A percentile compares a stretch with the other conserved stretches of the same genome.
phyloP scores from a whole-genome alignment of 2,329 filamentous ascomycete genomes.

The Diaporthe capsici region DNA sequence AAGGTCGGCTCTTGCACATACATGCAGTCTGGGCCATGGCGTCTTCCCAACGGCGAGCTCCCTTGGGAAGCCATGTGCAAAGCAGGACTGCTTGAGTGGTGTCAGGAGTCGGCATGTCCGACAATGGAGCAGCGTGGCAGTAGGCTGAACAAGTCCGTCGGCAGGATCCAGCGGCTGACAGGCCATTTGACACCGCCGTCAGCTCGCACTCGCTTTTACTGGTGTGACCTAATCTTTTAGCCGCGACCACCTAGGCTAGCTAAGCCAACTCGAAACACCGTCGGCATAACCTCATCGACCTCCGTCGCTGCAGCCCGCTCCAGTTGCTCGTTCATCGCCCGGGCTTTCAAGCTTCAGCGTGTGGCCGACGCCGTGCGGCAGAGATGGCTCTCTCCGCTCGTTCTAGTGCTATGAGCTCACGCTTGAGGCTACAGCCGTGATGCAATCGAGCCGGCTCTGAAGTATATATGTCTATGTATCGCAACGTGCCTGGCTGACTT shows the following conservation, averaged over 20 bases:
- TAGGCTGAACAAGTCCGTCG: background rate
- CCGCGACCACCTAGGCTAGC: background rate
- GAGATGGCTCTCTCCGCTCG: background rate
- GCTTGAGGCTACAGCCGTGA: background rate
- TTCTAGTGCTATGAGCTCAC: background rate
- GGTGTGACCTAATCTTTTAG: background rate
- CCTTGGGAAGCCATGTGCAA: background rate
- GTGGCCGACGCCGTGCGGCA: conserved; percentile 19
- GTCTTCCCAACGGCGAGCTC: background rate
- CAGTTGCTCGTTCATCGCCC: background rate
- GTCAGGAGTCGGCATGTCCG: background rate
- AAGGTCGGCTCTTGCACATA: no score
- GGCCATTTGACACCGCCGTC: background rate
- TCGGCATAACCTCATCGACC: conserved; percentile 5
- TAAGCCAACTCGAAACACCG: background rate
- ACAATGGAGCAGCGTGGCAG: background rate
- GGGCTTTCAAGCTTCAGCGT: background rate
- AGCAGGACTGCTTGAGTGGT: background rate
- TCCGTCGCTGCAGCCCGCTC: background rate
- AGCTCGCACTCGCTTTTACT: conserved; percentile 20
- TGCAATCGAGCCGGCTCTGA: background rate
- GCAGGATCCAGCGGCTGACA: conserved; percentile 1
- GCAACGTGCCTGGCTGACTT: background rate
- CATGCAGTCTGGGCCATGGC: no score
- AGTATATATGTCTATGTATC: background rate